Evolutionary conservation across 2,329 filamentous ascomycete genomes (phyloP).

Genomic region (Pyrenochaeta sp.): DNA sequence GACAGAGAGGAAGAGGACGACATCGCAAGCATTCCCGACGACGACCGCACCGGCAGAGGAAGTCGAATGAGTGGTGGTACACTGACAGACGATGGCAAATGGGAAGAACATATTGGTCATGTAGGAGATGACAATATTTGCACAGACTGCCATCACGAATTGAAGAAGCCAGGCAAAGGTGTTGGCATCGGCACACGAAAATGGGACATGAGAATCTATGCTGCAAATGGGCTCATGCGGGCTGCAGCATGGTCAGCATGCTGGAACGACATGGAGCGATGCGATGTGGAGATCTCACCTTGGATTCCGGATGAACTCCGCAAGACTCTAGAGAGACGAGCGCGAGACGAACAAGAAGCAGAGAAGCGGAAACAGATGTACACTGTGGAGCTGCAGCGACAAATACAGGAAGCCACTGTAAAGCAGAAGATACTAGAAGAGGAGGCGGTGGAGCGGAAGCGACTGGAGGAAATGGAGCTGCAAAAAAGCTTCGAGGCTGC

Average conservation of each 20-base stretch:
- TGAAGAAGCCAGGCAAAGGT: constrained; percentile 48
- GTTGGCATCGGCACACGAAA: constrained; percentile 58
- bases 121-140: constrained; percentile 52
- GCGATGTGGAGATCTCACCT: constrained; percentile 90
- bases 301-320: constrained; percentile 69
- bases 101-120: constrained; percentile 23
- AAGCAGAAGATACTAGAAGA: constrained; percentile 37
- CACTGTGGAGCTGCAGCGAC: constrained; percentile 41
- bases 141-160: constrained; percentile 56
- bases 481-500: constrained; percentile 39
- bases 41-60: constrained; percentile 38
- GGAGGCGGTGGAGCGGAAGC: constrained; percentile 35
- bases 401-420: constrained; percentile 42
- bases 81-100: constrained; percentile 42
- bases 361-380: constrained; percentile 39
- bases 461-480: constrained; percentile 34
- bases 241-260: constrained; percentile 91
- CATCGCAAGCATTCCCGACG: constrained; percentile 44
- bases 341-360: constrained; percentile 52
- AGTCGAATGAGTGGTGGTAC: constrained; percentile 48
- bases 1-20: constrained; percentile 51
- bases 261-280: constrained; percentile 98
- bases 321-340: constrained; percentile 65
- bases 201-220: constrained; percentile 88
- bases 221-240: constrained; percentile 92